These are phyloP conservation scores for Eimeria necatrix DNA, from an alignment of 169 alveolate genomes.

Conservation along the genomic window DNA sequence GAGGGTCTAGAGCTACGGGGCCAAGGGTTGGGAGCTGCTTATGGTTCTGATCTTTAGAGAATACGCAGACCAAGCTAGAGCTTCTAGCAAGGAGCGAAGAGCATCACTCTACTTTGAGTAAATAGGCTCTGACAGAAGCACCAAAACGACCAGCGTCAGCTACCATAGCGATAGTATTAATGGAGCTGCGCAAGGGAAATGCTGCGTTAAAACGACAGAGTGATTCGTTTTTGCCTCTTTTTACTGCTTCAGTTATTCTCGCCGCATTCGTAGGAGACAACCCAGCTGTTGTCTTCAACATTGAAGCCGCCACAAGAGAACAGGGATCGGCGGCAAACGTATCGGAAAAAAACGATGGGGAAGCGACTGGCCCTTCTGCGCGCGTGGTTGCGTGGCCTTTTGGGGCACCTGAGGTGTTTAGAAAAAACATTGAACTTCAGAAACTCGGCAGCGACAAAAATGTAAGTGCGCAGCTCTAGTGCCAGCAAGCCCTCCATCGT, in stretches of 20 bases:
- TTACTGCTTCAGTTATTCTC: not conserved
- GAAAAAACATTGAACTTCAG: not conserved
- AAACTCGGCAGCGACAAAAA: not conserved
- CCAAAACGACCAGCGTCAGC: too few species aligned
- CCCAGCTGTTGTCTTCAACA: conserved; percentile 16
- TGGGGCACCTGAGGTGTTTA: conserved; percentile 33
- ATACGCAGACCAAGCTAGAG: too few species aligned
- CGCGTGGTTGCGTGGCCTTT: conserved; percentile 22
- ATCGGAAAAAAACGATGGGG: not conserved
- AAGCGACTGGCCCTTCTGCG: not conserved
- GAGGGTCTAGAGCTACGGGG: not conserved
- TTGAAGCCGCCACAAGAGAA: not conserved
- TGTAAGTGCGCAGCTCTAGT: not conserved
- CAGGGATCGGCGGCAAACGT: not conserved
- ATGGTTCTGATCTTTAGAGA: not conserved
- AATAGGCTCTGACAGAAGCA: too few species aligned
- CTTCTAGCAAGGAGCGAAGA: too few species aligned
- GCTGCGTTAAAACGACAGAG: too few species aligned
- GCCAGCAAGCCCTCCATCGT: not conserved
- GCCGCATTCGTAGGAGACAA: not conserved
- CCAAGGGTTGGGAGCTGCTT: not conserved
- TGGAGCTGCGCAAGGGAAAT: too few species aligned
- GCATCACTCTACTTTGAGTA: too few species aligned
- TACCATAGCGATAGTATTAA: too few species aligned
- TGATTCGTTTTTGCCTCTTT: not conserved